phyloP scores from a whole-genome alignment of 768 basidiomycete species.

The Lactarius sp. region DNA sequence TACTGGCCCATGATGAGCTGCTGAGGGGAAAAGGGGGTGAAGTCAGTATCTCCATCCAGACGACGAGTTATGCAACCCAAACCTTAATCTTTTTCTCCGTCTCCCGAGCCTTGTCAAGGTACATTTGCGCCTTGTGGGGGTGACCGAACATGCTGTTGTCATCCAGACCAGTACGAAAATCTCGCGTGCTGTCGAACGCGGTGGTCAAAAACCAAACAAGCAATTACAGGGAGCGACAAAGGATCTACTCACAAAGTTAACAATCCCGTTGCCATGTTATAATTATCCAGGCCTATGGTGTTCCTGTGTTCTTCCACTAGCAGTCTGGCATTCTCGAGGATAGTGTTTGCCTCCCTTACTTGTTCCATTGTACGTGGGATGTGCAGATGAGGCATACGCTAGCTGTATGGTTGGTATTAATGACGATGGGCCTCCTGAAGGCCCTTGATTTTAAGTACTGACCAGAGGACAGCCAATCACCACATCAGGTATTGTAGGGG shows the following conservation, averaged over 20 bases:
- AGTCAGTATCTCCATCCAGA: background rate
- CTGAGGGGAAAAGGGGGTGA: background rate
- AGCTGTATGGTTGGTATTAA: background rate
- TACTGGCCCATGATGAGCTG: constrained; percentile 2
- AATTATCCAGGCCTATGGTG: background rate
- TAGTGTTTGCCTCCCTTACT: background rate
- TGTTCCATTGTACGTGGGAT: background rate
- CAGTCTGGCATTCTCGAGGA: background rate
- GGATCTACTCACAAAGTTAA: background rate
- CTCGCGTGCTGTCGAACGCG: background rate
- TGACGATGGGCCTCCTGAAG: too few relatives aligned
- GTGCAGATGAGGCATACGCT: background rate
- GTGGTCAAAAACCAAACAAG: background rate
- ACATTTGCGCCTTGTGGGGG: background rate
- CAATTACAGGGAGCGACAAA: too few relatives aligned
- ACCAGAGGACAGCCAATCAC: too few relatives aligned
- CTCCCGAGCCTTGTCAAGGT: constrained; percentile 11
- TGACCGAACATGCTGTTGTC: background rate
- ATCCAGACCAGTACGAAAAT: constrained; percentile 3
- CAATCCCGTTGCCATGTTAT: constrained; percentile 1
- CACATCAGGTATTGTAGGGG: too few relatives aligned
- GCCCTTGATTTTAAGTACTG: too few relatives aligned
- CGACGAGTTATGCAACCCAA: background rate
- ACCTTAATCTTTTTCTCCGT: constrained; percentile 4
- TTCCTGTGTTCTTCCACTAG: background rate